These are phyloP conservation scores for Actinomortierella ambigua DNA, from an alignment of 371 early-diverging fungal genomes.

Conservation along the genomic window DNA sequence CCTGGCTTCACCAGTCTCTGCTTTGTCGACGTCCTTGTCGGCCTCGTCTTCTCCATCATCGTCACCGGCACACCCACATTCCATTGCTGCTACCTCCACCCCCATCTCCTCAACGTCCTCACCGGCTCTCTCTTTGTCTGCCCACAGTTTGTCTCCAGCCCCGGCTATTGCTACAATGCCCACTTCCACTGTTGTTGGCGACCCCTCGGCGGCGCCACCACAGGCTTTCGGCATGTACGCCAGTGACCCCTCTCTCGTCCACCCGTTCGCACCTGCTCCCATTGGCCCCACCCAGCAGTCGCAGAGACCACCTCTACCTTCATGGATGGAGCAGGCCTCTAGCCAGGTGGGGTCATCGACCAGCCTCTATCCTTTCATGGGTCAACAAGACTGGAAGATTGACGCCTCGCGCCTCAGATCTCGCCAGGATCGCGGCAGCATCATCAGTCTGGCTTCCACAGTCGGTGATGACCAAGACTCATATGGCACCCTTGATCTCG, in stretches of 20 bases:
- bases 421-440: conserved; percentile 40
- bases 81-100: conserved; percentile 5
- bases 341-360: no score
- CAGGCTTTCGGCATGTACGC: no score
- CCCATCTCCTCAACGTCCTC: neutral
- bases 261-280: neutral
- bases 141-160: no score
- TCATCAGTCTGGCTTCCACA: conserved; percentile 42
- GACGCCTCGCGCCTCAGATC: conserved; percentile 18
- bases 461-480: conserved; percentile 40
- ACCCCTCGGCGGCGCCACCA: no score
- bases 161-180: neutral
- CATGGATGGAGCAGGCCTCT: no score
- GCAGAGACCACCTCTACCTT: no score
- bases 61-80: conserved; percentile 17
- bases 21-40: conserved; percentile 3
- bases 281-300: neutral
- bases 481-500: conserved; percentile 25
- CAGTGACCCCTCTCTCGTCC: conserved; percentile 5
- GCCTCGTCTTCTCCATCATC: neutral
- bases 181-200: conserved; percentile 2
- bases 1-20: neutral
- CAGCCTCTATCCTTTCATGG: no score
- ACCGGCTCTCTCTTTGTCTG: no score
- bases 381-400: no score